These are phyloP conservation scores for Theobroma grandiflorum DNA, from an alignment of 441 rosid genomes.

Conservation along the genomic window DNA sequence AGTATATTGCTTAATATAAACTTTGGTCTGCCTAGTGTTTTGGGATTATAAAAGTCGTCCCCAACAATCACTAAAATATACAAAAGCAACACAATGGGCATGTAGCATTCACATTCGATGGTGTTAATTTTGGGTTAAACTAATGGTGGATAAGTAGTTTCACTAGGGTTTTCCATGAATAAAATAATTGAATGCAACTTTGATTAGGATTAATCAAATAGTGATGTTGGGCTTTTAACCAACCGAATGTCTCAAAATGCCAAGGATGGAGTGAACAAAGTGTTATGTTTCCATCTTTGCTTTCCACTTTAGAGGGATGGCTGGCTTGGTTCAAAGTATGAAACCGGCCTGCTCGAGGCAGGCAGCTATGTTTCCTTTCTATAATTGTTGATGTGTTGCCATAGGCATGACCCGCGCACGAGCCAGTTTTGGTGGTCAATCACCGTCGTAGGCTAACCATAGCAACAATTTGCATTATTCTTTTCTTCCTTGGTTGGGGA, in stretches of 20 bases:
- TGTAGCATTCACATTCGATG: constrained; percentile 21
- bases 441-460: not conserved
- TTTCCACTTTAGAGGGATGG: constrained; percentile 36
- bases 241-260: constrained; percentile 43
- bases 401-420: not conserved
- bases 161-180: not conserved
- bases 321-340: constrained; percentile 18
- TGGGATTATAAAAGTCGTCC: not conserved
- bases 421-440: not conserved
- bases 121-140: not conserved
- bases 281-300: not conserved
- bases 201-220: constrained; percentile 24
- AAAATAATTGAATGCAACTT: not conserved
- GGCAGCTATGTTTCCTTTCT: not conserved
- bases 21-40: constrained; percentile 10
- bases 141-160: not conserved
- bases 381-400: not conserved
- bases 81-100: constrained; percentile 14
- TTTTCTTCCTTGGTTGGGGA: not conserved
- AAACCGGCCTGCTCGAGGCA: not conserved
- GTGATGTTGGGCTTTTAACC: constrained; percentile 46
- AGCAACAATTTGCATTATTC: not conserved
- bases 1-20: not conserved
- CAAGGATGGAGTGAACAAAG: constrained; percentile 3
- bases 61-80: not conserved